Evolutionary conservation across 2,329 filamentous ascomycete genomes (phyloP).

Genomic region (Septoria petroselini): DNA sequence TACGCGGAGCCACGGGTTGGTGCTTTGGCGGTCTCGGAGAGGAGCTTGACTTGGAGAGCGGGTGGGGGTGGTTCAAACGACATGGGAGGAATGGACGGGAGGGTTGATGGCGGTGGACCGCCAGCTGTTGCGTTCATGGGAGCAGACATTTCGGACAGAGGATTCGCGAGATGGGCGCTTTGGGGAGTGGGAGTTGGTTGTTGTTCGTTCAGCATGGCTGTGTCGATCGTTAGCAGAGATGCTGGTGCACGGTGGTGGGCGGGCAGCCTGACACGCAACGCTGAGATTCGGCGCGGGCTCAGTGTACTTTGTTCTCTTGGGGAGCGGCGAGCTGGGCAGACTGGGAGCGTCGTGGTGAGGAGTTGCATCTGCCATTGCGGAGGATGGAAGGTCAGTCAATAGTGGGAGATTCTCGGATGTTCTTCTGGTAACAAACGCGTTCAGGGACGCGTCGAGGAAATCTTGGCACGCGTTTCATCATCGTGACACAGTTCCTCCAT

Average conservation of each 20-base stretch:
- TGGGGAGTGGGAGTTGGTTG: slow-evolving; percentile 37
- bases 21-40: slow-evolving; percentile 71
- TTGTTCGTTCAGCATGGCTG: slow-evolving; percentile 40
- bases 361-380: slow-evolving; percentile 35
- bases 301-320: slow-evolving; percentile 74
- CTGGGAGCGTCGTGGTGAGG: slow-evolving; percentile 52
- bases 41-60: slow-evolving; percentile 82
- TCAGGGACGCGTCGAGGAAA: slow-evolving; percentile 3
- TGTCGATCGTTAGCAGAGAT: background rate
- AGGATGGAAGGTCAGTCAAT: background rate
- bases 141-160: slow-evolving; percentile 27
- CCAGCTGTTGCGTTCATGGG: slow-evolving; percentile 19
- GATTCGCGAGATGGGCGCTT: slow-evolving; percentile 27
- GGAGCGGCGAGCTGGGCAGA: slow-evolving; percentile 67
- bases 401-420: slow-evolving; percentile 9
- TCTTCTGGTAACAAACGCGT: too few species aligned
- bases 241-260: background rate
- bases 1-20: slow-evolving; percentile 86
- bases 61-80: slow-evolving; percentile 46
- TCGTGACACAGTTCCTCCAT: too few species aligned
- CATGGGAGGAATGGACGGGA: slow-evolving; percentile 34
- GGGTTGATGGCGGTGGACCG: slow-evolving; percentile 16
- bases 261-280: slow-evolving; percentile 34
- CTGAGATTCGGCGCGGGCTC: slow-evolving; percentile 40
- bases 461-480: slow-evolving; percentile 2